Conservation (phyloP, 345 rosid species). For the Eucalyptus sp. region DNA sequence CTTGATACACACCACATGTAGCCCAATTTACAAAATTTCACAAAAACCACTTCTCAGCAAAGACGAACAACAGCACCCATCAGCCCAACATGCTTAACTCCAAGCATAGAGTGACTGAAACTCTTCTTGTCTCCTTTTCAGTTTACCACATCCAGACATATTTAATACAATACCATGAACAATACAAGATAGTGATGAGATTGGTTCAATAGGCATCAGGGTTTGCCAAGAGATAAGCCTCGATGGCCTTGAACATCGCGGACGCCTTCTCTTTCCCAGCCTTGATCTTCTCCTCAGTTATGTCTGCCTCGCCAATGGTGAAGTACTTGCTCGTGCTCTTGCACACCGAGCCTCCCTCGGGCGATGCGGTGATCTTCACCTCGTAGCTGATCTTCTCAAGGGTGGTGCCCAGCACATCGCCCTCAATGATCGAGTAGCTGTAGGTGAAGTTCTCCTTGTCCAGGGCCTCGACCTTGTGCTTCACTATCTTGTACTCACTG, state of each 20-base stretch:
- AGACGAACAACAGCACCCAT: not conserved
- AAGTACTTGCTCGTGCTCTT: too few species aligned
- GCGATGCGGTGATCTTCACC: too few species aligned
- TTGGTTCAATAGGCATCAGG: constrained; percentile 1
- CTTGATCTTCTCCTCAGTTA: too few species aligned
- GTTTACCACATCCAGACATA: not conserved
- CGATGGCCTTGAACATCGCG: constrained; percentile 13
- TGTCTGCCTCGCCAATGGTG: too few species aligned
- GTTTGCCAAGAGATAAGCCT: constrained; percentile 17
- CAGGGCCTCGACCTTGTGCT: too few species aligned
- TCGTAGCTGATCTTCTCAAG: too few species aligned
- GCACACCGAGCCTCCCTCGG: too few species aligned
- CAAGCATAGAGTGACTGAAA: not conserved
- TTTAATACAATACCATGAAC: not conserved
- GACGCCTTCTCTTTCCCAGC: not conserved
- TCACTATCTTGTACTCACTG: too few species aligned
- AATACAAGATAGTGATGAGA: not conserved
- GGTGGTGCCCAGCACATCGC: too few species aligned
- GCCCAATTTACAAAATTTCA: not conserved
- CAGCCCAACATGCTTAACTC: not conserved
- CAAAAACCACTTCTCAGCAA: not conserved
- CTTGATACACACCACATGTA: not conserved
- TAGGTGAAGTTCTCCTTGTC: too few species aligned
- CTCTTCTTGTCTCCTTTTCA: not conserved
- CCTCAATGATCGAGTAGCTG: not conserved